Conservation (phyloP, 2,329 filamentous ascomycete genomes). For the Botrytis deweyae region DNA sequence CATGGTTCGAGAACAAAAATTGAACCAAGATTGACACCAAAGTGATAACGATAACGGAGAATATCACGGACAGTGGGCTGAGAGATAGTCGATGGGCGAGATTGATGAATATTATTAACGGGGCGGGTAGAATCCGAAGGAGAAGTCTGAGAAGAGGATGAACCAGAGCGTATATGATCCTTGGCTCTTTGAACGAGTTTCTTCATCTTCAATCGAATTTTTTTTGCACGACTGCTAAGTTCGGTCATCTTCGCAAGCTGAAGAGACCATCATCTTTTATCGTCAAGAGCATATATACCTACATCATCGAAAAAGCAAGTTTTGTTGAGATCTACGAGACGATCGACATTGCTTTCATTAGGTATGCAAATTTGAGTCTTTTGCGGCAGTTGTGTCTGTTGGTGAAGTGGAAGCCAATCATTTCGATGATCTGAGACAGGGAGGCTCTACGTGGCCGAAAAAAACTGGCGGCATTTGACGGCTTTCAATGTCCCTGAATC, state of each 20-base stretch:
- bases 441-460: not conserved
- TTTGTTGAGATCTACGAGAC: not conserved
- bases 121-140: not conserved
- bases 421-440: conserved; percentile 5
- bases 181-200: conserved; percentile 13
- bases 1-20: conserved; percentile 61
- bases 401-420: conserved; percentile 1
- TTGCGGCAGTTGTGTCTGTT: conserved; percentile 5
- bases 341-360: conserved; percentile 6
- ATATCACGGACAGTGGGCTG: conserved; percentile 41
- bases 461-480: not conserved
- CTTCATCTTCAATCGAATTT: conserved; percentile 9
- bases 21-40: conserved; percentile 58
- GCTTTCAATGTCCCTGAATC: not conserved
- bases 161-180: conserved; percentile 4
- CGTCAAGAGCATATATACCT: not conserved
- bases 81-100: conserved; percentile 29
- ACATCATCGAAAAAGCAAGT: conserved; percentile 6
- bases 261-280: not conserved
- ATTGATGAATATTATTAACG: not conserved
- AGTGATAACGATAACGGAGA: conserved; percentile 57
- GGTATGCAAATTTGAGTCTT: not conserved
- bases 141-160: conserved; percentile 6
- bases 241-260: not conserved
- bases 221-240: not conserved